Evolutionary conservation across 1,284 basidiomycete genomes (phyloP).

Genomic region (Taiwanofungus camphoratus): DNA sequence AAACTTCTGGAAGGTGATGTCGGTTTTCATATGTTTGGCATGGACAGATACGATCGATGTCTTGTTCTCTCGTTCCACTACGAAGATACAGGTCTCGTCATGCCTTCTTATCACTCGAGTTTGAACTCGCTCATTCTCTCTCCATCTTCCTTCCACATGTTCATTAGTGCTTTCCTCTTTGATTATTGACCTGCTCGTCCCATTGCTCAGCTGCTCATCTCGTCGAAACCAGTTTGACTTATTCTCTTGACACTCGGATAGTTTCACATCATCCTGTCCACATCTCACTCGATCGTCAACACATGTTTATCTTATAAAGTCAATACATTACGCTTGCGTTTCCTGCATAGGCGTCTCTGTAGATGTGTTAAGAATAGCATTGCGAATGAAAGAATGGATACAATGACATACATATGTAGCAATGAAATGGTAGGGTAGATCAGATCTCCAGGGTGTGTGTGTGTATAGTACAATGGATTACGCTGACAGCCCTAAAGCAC

Average conservation of each 20-base stretch:
- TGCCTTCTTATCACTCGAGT: conserved; percentile 2
- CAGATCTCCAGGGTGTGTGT: too few relatives aligned
- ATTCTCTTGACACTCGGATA: conserved; percentile 36
- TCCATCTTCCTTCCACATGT: conserved; percentile 11
- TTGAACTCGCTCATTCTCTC: conserved; percentile 5
- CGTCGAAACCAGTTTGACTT: conserved; percentile 30
- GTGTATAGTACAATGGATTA: background rate
- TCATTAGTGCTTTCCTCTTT: conserved; percentile 22
- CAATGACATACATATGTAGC: too few relatives aligned
- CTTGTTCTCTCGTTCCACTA: conserved; percentile 1
- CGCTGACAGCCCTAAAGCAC: conserved; percentile 38
- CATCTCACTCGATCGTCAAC: conserved; percentile 18
- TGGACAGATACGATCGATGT: conserved; percentile 7
- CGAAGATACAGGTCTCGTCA: conserved; percentile 2
- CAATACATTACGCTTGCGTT: conserved; percentile 23
- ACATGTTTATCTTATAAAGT: conserved; percentile 33
- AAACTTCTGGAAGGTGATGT: conserved; percentile 7
- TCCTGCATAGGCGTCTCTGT: too few relatives aligned
- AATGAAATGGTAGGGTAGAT: too few relatives aligned
- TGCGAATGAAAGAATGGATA: too few relatives aligned
- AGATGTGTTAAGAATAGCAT: too few relatives aligned
- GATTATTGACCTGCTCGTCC: conserved; percentile 16
- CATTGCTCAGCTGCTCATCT: conserved; percentile 24
- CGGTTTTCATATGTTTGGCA: conserved; percentile 9
- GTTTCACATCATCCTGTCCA: conserved; percentile 19